Conservation (phyloP, 768 basidiomycete genomes). For the Symmetrospora coprosmae region DNA sequence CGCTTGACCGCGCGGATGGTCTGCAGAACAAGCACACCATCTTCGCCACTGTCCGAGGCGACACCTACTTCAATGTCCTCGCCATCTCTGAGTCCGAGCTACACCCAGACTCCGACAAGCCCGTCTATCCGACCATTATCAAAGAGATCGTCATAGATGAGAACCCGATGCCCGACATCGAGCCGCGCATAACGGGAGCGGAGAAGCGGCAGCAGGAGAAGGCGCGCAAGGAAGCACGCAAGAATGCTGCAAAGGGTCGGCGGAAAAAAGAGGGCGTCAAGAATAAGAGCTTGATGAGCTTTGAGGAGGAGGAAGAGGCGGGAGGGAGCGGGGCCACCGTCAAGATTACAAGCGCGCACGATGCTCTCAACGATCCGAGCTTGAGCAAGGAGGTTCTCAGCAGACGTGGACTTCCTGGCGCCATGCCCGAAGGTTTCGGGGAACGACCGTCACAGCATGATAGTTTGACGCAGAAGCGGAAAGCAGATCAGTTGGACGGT, state of each 20-base stretch:
- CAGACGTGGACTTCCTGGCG: slow-evolving; percentile 30
- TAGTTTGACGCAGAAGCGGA: background rate
- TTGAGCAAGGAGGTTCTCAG: slow-evolving; percentile 26
- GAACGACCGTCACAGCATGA: background rate
- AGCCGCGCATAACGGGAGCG: slow-evolving; percentile 87
- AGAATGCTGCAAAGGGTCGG: slow-evolving; percentile 61
- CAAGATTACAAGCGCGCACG: slow-evolving; percentile 32
- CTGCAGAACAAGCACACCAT: slow-evolving; percentile 86
- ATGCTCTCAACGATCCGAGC: slow-evolving; percentile 23
- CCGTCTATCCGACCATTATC: slow-evolving; percentile 84
- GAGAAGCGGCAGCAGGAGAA: slow-evolving; percentile 59
- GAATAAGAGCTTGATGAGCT: slow-evolving; percentile 83
- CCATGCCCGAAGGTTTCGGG: slow-evolving; percentile 3
- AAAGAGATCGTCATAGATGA: slow-evolving; percentile 68
- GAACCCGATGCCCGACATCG: slow-evolving; percentile 88
- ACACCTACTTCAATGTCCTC: slow-evolving; percentile 71
- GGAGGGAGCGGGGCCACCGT: slow-evolving; percentile 29
- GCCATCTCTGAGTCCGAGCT: slow-evolving; percentile 36
- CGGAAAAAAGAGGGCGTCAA: slow-evolving; percentile 71
- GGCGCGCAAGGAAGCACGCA: slow-evolving; percentile 60
- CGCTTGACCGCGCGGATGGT: slow-evolving; percentile 58
- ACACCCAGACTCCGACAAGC: slow-evolving; percentile 61
- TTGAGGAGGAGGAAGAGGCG: slow-evolving; percentile 53
- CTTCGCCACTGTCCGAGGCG: slow-evolving; percentile 66
- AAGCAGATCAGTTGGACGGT: background rate